These are phyloP conservation scores for Mucor velutinosus DNA, from an alignment of 371 early-diverging fungal genomes.

Conservation along the genomic window DNA sequence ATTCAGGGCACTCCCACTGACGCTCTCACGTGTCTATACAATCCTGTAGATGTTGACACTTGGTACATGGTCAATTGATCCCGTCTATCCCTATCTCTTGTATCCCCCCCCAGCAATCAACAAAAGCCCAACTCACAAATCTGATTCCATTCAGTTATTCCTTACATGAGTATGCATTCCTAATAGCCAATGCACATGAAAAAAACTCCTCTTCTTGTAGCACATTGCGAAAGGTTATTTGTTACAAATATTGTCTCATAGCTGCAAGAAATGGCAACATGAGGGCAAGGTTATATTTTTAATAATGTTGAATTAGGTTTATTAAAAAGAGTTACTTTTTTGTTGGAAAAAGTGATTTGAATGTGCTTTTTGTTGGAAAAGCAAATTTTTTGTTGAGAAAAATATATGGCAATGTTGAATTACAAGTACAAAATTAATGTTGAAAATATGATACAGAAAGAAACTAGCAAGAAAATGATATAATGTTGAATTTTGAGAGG, in stretches of 20 bases:
- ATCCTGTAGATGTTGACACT: too few relatives aligned
- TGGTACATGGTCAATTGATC: too few relatives aligned
- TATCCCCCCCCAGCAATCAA: too few relatives aligned
- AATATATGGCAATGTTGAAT: conserved; percentile 27
- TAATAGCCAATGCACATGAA: neutral
- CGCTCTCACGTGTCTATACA: too few relatives aligned
- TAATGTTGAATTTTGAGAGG: conserved; percentile 15
- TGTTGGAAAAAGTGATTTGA: neutral
- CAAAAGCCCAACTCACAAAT: too few relatives aligned
- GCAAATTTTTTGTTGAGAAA: conserved; percentile 2
- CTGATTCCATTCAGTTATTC: too few relatives aligned
- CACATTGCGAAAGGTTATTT: neutral
- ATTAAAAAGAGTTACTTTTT: conserved; percentile 1
- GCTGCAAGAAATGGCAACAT: neutral
- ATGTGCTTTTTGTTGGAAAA: neutral
- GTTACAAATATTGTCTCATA: neutral
- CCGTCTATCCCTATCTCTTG: too few relatives aligned
- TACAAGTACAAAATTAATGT: conserved; percentile 20
- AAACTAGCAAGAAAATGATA: conserved; percentile 2
- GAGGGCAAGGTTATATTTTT: neutral
- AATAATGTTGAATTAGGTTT: conserved; percentile 22
- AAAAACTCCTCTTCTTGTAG: neutral
- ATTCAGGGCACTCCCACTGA: too few relatives aligned
- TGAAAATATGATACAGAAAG: conserved; percentile 26
- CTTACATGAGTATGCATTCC: neutral